phyloP scores from a whole-genome alignment of 352 stramenopile species.

The Phytophthora sansomeana region DNA sequence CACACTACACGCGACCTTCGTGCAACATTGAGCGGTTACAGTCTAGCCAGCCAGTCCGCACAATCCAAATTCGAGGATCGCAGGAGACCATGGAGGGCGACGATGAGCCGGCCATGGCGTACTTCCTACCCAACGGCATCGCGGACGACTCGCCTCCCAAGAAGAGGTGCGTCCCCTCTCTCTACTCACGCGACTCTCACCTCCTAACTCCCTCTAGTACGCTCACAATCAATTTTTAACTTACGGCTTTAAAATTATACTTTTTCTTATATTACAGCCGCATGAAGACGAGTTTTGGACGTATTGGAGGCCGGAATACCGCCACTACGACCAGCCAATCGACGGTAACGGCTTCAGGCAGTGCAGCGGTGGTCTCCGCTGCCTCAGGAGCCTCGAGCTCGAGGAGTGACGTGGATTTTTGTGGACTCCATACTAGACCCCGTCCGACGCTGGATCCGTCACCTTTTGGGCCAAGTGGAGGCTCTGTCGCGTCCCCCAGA shows the following conservation, averaged over 20 bases:
- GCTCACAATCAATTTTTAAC: conserved; percentile 7
- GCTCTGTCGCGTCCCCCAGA: conserved; percentile 20
- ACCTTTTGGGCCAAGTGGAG: conserved; percentile 30
- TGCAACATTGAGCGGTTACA: conserved; percentile 14
- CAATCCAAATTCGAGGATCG: conserved; percentile 10
- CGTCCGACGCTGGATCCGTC: conserved; percentile 32
- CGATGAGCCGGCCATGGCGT: conserved; percentile 72
- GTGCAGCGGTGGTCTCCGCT: conserved; percentile 2
- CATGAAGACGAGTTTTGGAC: conserved; percentile 52
- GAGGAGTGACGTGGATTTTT: conserved; percentile 35
- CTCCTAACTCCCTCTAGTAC: conserved; percentile 8
- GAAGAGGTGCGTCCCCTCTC: conserved; percentile 48
- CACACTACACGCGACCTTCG: conserved; percentile 15
- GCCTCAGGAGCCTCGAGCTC: conserved; percentile 15
- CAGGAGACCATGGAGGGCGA: conserved; percentile 47
- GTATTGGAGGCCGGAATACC: conserved; percentile 46
- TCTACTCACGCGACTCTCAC: not conserved
- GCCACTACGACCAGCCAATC: conserved; percentile 2
- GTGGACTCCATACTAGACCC: conserved; percentile 24
- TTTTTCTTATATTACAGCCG: conserved; percentile 19
- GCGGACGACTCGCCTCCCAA: conserved; percentile 83
- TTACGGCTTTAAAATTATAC: conserved; percentile 1
- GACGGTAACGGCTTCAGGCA: not conserved
- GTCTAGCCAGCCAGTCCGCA: conserved; percentile 25
- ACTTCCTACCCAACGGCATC: conserved; percentile 89